Evolutionary conservation across 2,329 filamentous ascomycete species (phyloP).

Genomic region (Madurella fahalii): DNA sequence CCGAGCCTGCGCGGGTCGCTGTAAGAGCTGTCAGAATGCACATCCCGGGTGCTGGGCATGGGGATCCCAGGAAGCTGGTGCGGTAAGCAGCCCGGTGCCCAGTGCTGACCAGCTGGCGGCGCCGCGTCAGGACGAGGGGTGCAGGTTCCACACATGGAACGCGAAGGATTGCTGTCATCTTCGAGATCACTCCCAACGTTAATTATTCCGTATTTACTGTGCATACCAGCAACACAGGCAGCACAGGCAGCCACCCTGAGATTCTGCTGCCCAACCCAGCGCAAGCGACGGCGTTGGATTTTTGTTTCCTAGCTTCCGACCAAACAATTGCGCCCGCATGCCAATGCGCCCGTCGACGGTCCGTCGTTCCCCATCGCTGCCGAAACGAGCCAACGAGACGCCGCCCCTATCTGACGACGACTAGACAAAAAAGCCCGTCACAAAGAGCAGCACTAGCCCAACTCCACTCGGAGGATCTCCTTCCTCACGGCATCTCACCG

Average conservation of each 20-base stretch:
- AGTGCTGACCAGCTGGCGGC: conserved; percentile 13
- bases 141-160: conserved; percentile 9
- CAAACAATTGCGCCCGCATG: not conserved
- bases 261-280: not conserved
- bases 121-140: conserved; percentile 13
- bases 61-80: not conserved
- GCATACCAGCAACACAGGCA: not conserved
- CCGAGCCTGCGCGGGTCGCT: too few species aligned
- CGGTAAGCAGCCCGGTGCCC: not conserved
- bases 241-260: not conserved
- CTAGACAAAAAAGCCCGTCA: not conserved
- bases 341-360: not conserved
- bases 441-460: not conserved
- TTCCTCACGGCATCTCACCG: not conserved
- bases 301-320: not conserved
- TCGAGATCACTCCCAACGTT: not conserved
- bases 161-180: conserved; percentile 22
- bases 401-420: not conserved
- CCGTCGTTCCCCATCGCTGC: not conserved
- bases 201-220: not conserved
- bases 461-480: not conserved
- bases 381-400: not conserved
- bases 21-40: too few species aligned
- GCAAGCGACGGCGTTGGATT: not conserved
- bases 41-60: not conserved